Percentiles rank a stretch among this genome's conserved stretches.
Conservation (phyloP, 208 protist genomes). For the Paratrypanosoma confusum region DNA sequence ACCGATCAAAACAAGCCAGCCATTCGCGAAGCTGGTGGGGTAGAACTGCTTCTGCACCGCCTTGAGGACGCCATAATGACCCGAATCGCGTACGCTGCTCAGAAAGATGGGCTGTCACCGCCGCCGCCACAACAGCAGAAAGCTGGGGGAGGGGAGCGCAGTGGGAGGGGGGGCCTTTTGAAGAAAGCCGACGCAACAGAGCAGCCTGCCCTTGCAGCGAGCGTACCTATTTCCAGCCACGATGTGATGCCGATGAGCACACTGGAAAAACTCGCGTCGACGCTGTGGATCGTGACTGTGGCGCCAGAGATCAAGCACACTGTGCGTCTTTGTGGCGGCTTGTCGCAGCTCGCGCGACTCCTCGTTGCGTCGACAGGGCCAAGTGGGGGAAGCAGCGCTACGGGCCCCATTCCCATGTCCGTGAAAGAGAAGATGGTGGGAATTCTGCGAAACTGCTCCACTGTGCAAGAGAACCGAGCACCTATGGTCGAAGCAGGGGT, state of each 20-base stretch:
- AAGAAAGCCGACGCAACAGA: neutral
- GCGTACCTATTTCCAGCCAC: conserved; percentile 22
- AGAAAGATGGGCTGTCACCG: too few species aligned
- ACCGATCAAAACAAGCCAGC: conserved; percentile 88
- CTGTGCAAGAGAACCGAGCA: conserved; percentile 61
- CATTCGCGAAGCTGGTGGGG: conserved; percentile 71
- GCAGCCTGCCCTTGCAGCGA: too few species aligned
- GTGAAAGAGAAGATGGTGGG: conserved; percentile 78
- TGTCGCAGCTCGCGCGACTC: conserved; percentile 55
- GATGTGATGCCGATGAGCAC: conserved; percentile 25
- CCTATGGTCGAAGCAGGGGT: conserved; percentile 42
- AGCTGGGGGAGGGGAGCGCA: too few species aligned
- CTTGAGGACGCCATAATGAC: conserved; percentile 23
- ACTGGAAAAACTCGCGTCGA: conserved; percentile 83
- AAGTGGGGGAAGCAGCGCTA: conserved; percentile 7
- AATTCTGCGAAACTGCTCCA: conserved; percentile 85
- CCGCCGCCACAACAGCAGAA: too few species aligned
- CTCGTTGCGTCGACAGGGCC: conserved; percentile 32
- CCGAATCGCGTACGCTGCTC: too few species aligned
- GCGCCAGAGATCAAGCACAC: conserved; percentile 84
- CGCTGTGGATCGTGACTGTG: conserved; percentile 86
- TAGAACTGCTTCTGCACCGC: conserved; percentile 64
- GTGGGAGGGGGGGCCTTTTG: too few species aligned
- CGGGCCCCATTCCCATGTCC: conserved; percentile 36
- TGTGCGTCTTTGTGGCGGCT: conserved; percentile 58